phyloP scores from a whole-genome alignment of 1,284 basidiomycete species.

The Cryptococcus amylolentus region DNA sequence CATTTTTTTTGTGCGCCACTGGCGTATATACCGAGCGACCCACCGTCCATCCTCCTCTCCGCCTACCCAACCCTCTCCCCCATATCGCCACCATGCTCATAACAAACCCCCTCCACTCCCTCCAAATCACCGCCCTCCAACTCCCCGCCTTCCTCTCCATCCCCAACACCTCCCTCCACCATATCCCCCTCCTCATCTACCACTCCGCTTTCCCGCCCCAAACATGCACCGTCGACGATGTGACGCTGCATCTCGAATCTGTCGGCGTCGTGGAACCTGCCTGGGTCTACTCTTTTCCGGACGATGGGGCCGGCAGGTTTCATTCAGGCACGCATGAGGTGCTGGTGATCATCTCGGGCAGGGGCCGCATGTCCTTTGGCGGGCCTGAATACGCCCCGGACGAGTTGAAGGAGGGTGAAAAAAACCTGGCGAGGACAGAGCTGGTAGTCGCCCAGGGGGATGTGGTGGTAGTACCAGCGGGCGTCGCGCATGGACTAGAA shows the following conservation, averaged over 20 bases:
- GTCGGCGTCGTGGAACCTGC: slow-evolving; percentile 49
- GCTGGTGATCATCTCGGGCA: slow-evolving; percentile 43
- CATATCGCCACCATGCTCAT: too few relatives aligned
- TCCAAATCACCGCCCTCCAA: slow-evolving; percentile 11
- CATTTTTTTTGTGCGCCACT: too few relatives aligned
- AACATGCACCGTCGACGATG: not conserved
- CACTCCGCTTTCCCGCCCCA: slow-evolving; percentile 24
- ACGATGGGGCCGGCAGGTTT: slow-evolving; percentile 24
- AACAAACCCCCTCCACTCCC: too few relatives aligned
- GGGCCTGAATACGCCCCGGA: slow-evolving; percentile 18
- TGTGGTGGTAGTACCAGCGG: slow-evolving; percentile 52
- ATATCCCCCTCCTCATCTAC: slow-evolving; percentile 32
- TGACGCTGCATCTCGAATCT: slow-evolving; percentile 39
- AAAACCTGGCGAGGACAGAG: slow-evolving; percentile 42
- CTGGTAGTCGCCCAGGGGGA: slow-evolving; percentile 48
- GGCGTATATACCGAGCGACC: too few relatives aligned
- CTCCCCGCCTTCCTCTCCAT: slow-evolving; percentile 24
- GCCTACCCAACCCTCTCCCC: too few relatives aligned
- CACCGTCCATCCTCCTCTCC: too few relatives aligned
- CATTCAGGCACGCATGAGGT: slow-evolving; percentile 53
- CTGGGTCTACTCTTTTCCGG: slow-evolving; percentile 52
- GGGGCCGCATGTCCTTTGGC: slow-evolving; percentile 50
- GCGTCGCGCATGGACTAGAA: slow-evolving; percentile 49
- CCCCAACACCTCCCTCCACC: slow-evolving; percentile 31
- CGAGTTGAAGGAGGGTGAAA: slow-evolving; percentile 14